Evolutionary conservation across 306 rosid genomes (phyloP).

Genomic region (Sicyos baderoa): DNA sequence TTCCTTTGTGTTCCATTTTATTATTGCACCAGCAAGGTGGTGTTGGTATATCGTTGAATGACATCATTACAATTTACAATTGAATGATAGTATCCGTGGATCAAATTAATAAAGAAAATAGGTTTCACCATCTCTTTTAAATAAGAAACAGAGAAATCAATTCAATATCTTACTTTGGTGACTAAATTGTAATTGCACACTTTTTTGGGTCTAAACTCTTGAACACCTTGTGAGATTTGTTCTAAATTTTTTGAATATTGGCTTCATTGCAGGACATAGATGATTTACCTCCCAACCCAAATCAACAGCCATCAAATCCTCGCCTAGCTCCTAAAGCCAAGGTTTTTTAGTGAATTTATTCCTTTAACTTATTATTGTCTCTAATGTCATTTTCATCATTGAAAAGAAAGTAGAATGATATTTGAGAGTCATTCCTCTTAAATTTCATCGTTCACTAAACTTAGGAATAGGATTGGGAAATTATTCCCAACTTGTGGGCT

Average conservation of each 20-base stretch:
- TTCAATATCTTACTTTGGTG: neutral
- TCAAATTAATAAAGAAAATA: neutral
- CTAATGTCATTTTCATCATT: neutral
- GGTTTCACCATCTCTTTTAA: neutral
- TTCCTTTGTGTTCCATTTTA: neutral
- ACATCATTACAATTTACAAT: neutral
- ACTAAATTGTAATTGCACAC: neutral
- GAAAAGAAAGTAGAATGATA: neutral
- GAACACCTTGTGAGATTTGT: slow-evolving; percentile 9
- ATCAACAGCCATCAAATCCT: slow-evolving; percentile 68
- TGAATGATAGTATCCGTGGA: neutral
- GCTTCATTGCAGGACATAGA: slow-evolving; percentile 51
- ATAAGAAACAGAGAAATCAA: neutral
- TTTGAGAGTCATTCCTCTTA: neutral
- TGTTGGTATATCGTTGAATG: slow-evolving; percentile 6
- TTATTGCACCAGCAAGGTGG: neutral
- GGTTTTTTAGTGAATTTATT: slow-evolving; percentile 27
- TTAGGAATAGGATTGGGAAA: neutral
- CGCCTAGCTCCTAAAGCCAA: slow-evolving; percentile 54
- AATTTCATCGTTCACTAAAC: neutral
- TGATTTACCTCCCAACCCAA: slow-evolving; percentile 66
- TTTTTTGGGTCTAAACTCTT: neutral
- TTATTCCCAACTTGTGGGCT: neutral
- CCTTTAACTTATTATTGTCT: neutral
- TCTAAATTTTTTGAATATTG: slow-evolving; percentile 19